These are phyloP conservation scores for Pyrus communis DNA, from an alignment of 306 rosid genomes.

Conservation along the genomic window DNA sequence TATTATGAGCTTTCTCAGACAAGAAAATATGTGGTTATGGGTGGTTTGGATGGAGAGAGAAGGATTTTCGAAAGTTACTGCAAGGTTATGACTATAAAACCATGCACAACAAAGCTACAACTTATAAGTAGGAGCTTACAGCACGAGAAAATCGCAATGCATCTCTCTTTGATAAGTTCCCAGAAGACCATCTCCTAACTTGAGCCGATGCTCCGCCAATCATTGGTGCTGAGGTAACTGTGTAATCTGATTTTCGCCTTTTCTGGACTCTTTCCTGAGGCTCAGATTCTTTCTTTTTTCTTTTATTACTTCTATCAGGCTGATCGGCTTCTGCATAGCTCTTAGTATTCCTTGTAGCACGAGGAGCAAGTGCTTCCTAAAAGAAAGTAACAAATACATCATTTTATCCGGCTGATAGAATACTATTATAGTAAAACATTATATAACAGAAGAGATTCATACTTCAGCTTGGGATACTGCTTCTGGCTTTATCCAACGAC, in stretches of 20 bases:
- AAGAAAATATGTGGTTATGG: background rate
- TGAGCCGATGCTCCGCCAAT: constrained; percentile 84
- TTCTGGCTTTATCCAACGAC: constrained; percentile 95
- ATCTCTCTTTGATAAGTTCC: constrained; percentile 84
- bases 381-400: background rate
- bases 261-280: constrained; percentile 69
- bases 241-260: constrained; percentile 71
- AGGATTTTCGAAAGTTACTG: background rate
- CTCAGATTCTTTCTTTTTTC: constrained; percentile 83
- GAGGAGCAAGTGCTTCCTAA: constrained; percentile 89
- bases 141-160: constrained; percentile 84
- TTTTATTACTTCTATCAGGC: constrained; percentile 68
- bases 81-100: background rate
- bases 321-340: constrained; percentile 85
- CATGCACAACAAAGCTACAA: background rate
- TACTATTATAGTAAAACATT: background rate
- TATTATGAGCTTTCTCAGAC: background rate
- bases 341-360: constrained; percentile 86
- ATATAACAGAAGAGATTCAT: constrained; percentile 21
- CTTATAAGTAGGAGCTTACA: constrained; percentile 38
- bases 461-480: constrained; percentile 86
- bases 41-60: background rate
- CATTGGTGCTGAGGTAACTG: constrained; percentile 70
- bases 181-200: constrained; percentile 91
- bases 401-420: constrained; percentile 5